phyloP scores from a whole-genome alignment of 2,329 filamentous ascomycete genomes.

The Epichloe festucae region DNA sequence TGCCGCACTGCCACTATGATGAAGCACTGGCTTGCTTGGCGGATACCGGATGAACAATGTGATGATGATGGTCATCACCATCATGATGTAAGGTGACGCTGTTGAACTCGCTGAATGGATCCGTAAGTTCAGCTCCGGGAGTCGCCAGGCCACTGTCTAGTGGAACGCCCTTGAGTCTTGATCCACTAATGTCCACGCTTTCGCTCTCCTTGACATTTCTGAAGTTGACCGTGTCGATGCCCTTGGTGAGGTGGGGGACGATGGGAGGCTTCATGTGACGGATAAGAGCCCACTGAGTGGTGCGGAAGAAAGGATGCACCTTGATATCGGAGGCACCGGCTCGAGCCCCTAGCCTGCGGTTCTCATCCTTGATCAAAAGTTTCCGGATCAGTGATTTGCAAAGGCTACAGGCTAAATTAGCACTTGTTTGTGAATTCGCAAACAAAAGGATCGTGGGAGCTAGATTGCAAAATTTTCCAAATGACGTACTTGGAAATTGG shows the following conservation, averaged over 20 bases:
- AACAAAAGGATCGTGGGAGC: neutral
- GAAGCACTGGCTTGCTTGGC: constrained; percentile 3
- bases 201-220: constrained; percentile 95
- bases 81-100: constrained; percentile 96
- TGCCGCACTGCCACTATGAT: constrained; percentile 2
- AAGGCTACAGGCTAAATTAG: constrained; percentile 41
- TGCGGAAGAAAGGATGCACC: constrained; percentile 86
- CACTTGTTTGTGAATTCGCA: neutral
- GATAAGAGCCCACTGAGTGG: constrained; percentile 91
- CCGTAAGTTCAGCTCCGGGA: constrained; percentile 65
- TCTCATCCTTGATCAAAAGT: constrained; percentile 94
- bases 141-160: constrained; percentile 77
- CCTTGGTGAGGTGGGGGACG: constrained; percentile 85
- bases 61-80: constrained; percentile 54
- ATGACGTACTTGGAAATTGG: constrained; percentile 78
- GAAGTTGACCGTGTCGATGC: constrained; percentile 92
- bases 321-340: constrained; percentile 97
- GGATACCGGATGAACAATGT: constrained; percentile 13
- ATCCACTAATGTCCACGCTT: constrained; percentile 71
- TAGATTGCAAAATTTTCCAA: no score
- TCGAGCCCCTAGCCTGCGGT: constrained; percentile 79
- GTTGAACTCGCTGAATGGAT: constrained; percentile 98
- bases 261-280: constrained; percentile 98
- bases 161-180: constrained; percentile 63
- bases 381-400: constrained; percentile 97